phyloP scores from a whole-genome alignment of 352 stramenopile genomes.

The Globisporangium nodosum region DNA sequence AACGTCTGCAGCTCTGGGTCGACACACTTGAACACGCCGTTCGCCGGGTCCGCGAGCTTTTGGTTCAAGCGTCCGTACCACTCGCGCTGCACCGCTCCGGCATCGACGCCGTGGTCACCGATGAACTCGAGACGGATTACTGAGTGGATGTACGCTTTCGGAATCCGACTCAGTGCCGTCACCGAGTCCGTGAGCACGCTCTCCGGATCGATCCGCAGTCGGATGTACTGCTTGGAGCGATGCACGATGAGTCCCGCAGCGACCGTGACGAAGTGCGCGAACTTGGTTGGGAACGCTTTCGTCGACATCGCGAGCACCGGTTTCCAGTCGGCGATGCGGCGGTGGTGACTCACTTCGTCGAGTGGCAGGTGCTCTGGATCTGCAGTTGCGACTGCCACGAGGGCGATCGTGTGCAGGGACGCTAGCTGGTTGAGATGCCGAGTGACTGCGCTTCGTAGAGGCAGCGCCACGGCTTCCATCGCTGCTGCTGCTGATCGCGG shows the following conservation, averaged over 20 bases:
- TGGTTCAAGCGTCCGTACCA: constrained; percentile 58
- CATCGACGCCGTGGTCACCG: constrained; percentile 81
- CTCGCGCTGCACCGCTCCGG: constrained; percentile 88
- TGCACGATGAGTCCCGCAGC: constrained; percentile 54
- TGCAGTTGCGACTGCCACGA: no score
- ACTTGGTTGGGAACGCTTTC: not conserved
- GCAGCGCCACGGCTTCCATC: no score
- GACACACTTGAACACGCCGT: constrained; percentile 24
- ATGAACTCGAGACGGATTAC: constrained; percentile 87
- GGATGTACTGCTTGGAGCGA: constrained; percentile 69
- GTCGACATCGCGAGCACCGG: not conserved
- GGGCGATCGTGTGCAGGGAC: no score
- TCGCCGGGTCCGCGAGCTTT: constrained; percentile 17
- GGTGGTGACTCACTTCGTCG: no score
- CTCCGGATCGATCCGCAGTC: constrained; percentile 53
- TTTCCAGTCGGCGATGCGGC: not conserved
- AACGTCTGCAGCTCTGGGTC: constrained; percentile 35
- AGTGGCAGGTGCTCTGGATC: no score
- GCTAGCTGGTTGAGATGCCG: no score
- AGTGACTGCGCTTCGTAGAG: no score
- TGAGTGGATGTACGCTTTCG: constrained; percentile 50
- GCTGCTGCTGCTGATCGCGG: no score
- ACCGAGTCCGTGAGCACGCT: constrained; percentile 70
- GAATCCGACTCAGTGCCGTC: constrained; percentile 56
- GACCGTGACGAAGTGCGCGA: constrained; percentile 8